These are phyloP conservation scores for Candida manassasensis DNA, from an alignment of 805 yeast genomes.

Conservation along the genomic window DNA sequence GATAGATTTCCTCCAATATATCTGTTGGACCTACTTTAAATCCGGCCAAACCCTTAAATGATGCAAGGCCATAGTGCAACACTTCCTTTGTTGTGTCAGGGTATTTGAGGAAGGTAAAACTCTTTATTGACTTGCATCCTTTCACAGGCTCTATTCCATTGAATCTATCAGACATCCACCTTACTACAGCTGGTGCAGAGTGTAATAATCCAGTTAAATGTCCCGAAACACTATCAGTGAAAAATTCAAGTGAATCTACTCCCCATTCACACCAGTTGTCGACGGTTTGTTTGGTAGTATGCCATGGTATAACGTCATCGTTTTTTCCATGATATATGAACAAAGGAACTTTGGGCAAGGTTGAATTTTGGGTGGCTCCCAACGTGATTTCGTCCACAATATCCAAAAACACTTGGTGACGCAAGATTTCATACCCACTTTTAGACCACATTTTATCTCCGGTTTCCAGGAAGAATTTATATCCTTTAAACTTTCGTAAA, in stretches of 20 bases:
- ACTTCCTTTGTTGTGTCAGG: constrained; percentile 17
- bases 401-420: constrained; percentile 6
- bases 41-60: constrained; percentile 2
- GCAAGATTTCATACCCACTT: constrained; percentile 11
- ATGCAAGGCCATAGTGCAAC: neutral
- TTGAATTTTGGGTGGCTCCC: constrained; percentile 6
- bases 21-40: constrained; percentile 3
- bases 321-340: constrained; percentile 19
- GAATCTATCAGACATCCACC: constrained; percentile 17
- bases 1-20: neutral
- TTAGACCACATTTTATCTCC: constrained; percentile 2
- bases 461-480: constrained; percentile 10
- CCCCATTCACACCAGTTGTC: constrained; percentile 23
- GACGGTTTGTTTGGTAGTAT: constrained; percentile 8
- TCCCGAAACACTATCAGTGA: constrained; percentile 15
- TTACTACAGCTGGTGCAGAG: constrained; percentile 14
- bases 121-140: constrained; percentile 13
- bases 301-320: constrained; percentile 21
- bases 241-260: constrained; percentile 19
- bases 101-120: constrained; percentile 44
- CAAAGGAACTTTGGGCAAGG: constrained; percentile 20
- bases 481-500: constrained; percentile 6
- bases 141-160: constrained; percentile 12
- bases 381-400: constrained; percentile 11
- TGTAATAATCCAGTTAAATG: constrained; percentile 16